These are phyloP conservation scores for Suillus ampliporus DNA, from an alignment of 768 basidiomycete species.

Conservation along the genomic window DNA sequence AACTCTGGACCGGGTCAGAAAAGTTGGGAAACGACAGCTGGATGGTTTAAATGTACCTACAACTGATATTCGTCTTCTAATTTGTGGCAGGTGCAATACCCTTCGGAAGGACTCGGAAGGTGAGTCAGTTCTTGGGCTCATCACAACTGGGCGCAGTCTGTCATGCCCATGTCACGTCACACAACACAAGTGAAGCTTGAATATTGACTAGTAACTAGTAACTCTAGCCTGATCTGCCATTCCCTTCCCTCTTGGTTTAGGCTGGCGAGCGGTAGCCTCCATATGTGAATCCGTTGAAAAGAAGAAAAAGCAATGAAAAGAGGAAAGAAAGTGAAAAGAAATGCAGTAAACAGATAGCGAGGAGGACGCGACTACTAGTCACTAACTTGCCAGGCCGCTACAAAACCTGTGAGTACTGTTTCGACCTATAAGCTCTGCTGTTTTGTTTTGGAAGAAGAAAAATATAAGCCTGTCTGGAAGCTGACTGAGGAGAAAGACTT, in stretches of 20 bases:
- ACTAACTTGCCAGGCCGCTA: too few relatives aligned
- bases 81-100: background rate
- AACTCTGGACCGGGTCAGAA: background rate
- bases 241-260: slow-evolving; percentile 69
- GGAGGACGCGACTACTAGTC: slow-evolving; percentile 39
- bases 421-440: slow-evolving; percentile 22
- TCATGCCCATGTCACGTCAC: too few relatives aligned
- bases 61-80: background rate
- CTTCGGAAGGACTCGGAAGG: too few relatives aligned
- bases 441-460: slow-evolving; percentile 21
- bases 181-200: too few relatives aligned
- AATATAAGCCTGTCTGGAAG: slow-evolving; percentile 29
- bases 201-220: too few relatives aligned
- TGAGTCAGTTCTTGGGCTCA: too few relatives aligned
- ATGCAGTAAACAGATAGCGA: slow-evolving; percentile 42
- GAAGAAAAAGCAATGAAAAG: slow-evolving; percentile 38
- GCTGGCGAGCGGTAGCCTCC: slow-evolving; percentile 68
- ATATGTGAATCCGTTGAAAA: slow-evolving; percentile 46
- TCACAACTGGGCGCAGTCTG: too few relatives aligned
- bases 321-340: slow-evolving; percentile 39
- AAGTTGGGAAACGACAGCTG: background rate
- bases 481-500: slow-evolving; percentile 30
- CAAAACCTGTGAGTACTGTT: slow-evolving; percentile 24
- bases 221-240: slow-evolving; percentile 63
- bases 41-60: background rate